Percentiles rank a stretch among this genome's conserved stretches.
Conservation (phyloP, 495 filamentous ascomycete species). For the Oleoguttula mirabilis region DNA sequence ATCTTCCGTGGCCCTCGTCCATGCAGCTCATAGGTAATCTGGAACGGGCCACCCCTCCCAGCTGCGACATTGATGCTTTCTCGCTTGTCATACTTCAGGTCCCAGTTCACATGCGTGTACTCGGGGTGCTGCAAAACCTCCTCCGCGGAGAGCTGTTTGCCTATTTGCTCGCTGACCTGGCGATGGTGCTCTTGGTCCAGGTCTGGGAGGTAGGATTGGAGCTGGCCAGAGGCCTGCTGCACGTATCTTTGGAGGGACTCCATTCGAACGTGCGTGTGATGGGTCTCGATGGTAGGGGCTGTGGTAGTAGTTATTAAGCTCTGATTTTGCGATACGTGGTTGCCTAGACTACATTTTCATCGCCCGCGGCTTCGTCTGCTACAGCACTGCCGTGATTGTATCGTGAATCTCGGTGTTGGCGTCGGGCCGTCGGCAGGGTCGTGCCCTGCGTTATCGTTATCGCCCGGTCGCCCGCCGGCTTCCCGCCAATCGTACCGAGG, state of each 20-base stretch:
- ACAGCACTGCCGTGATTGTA: too few species aligned
- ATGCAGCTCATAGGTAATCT: slow-evolving; percentile 68
- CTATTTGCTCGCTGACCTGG: slow-evolving; percentile 4
- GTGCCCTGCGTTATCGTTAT: too few species aligned
- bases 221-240: background rate
- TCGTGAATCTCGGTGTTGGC: too few species aligned
- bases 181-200: slow-evolving; percentile 11
- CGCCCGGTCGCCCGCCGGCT: too few species aligned
- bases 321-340: too few species aligned
- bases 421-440: too few species aligned
- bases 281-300: too few species aligned
- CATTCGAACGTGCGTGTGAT: too few species aligned
- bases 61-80: slow-evolving; percentile 50
- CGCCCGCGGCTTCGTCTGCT: too few species aligned
- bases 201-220: slow-evolving; percentile 5
- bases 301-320: too few species aligned
- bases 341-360: too few species aligned
- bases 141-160: slow-evolving; percentile 31
- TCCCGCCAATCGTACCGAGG: too few species aligned
- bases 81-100: slow-evolving; percentile 45
- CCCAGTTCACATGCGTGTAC: slow-evolving; percentile 45
- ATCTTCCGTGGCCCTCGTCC: slow-evolving; percentile 57
- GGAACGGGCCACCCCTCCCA: slow-evolving; percentile 54
- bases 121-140: slow-evolving; percentile 41
- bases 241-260: background rate